A percentile compares a stretch with the other conserved stretches of the same genome.
These are phyloP conservation scores for Ichthyophthirius multifiliis DNA, from an alignment of 169 alveolate species.

Conservation along the genomic window DNA sequence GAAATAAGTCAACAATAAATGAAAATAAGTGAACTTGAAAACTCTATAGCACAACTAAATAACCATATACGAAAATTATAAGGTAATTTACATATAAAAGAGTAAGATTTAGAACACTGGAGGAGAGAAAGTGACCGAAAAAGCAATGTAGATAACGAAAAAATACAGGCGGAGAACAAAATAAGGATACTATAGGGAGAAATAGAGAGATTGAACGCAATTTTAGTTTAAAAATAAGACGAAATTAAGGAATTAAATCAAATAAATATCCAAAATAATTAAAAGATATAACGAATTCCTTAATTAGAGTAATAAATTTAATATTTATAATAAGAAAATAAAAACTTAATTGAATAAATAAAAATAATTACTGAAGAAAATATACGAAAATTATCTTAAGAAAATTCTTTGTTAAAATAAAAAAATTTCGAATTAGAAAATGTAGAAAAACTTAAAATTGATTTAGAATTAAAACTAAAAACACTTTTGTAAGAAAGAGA, in stretches of 20 bases:
- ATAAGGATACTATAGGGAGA: background rate
- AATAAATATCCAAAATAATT: background rate
- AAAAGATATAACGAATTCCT: background rate
- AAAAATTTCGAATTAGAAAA: background rate
- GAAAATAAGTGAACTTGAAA: background rate
- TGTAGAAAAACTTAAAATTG: background rate
- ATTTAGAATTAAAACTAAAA: background rate
- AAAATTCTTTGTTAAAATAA: background rate
- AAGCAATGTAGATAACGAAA: background rate
- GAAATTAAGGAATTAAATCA: background rate
- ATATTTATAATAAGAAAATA: background rate
- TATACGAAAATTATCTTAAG: background rate
- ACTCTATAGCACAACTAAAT: background rate
- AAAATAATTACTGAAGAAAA: background rate
- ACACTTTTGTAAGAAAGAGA: background rate
- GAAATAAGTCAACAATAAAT: background rate
- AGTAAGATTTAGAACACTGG: background rate
- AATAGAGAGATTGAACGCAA: background rate
- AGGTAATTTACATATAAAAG: background rate
- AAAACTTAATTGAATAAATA: background rate
- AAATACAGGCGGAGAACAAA: background rate
- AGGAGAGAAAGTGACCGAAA: background rate
- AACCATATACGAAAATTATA: background rate
- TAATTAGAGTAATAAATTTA: background rate
- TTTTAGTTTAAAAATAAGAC: background rate